Percentiles rank a stretch among this genome's conserved stretches.
Evolutionary conservation across 305 asterid species (phyloP).

Genomic region (Fraxinus baroniana): DNA sequence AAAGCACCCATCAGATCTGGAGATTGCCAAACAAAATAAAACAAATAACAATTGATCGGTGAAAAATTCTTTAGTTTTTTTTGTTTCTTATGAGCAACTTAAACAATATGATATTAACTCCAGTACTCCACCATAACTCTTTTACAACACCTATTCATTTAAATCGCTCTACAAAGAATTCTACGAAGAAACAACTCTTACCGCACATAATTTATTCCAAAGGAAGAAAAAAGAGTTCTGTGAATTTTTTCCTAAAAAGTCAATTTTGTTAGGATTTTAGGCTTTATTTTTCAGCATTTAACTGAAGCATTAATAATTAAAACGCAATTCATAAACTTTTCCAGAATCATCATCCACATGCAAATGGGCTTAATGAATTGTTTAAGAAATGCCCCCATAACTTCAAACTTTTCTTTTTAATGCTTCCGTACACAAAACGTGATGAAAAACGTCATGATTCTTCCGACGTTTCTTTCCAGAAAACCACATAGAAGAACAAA

Average conservation of each 20-base stretch:
- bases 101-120: too few relatives aligned
- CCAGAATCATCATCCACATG: slow-evolving; percentile 10
- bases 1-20: neutral
- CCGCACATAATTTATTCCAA: neutral
- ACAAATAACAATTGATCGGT: neutral
- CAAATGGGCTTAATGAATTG: slow-evolving; percentile 2
- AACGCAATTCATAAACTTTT: neutral
- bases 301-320: neutral
- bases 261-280: neutral
- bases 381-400: neutral
- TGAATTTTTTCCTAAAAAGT: neutral
- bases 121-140: neutral
- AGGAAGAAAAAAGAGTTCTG: neutral
- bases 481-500: too few relatives aligned
- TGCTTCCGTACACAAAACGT: neutral
- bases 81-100: neutral
- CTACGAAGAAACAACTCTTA: neutral
- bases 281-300: neutral
- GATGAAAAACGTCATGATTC: too few relatives aligned
- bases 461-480: too few relatives aligned
- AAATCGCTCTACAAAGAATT: neutral
- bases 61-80: neutral
- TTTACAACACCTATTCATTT: neutral
- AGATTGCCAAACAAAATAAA: neutral
- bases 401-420: neutral